These are phyloP conservation scores for Ustilago vetiveriae DNA, from an alignment of 1,284 basidiomycete genomes.

Conservation along the genomic window DNA sequence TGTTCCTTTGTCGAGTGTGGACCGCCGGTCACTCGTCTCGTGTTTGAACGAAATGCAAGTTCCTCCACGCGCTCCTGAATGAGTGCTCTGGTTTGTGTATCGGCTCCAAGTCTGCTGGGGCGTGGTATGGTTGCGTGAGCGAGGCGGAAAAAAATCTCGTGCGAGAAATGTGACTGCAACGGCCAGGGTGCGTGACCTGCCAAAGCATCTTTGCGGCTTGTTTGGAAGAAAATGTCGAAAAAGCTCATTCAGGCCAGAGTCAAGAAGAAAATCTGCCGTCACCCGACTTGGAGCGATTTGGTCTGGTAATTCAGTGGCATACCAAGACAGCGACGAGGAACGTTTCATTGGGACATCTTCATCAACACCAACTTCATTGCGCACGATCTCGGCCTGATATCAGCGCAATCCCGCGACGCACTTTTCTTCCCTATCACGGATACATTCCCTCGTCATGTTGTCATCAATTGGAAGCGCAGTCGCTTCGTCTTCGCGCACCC, in stretches of 20 bases:
- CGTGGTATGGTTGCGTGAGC: neutral
- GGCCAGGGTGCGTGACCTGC: constrained; percentile 15
- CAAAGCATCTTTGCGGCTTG: no score
- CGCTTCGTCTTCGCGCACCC: constrained; percentile 27
- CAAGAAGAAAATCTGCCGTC: constrained; percentile 1
- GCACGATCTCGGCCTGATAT: no score
- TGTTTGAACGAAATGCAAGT: constrained; percentile 27
- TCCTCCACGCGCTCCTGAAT: constrained; percentile 13
- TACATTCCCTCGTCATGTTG: constrained; percentile 9
- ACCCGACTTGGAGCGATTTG: constrained; percentile 20
- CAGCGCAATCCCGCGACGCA: no score
- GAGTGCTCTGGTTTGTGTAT: no score
- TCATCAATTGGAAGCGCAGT: constrained; percentile 20
- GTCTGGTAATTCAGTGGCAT: no score
- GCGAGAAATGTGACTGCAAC: neutral
- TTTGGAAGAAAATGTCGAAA: constrained; percentile 7
- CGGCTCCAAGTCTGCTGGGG: neutral
- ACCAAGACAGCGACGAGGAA: no score
- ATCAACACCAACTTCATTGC: constrained; percentile 3
- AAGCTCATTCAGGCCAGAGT: neutral
- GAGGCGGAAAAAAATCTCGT: no score
- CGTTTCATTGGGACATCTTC: neutral
- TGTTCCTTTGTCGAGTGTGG: constrained; percentile 1
- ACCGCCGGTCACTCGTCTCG: constrained; percentile 6
- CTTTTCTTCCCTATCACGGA: no score